phyloP scores from a whole-genome alignment of 2,329 filamentous ascomycete species.

The Penicillium sclerotiorum region DNA sequence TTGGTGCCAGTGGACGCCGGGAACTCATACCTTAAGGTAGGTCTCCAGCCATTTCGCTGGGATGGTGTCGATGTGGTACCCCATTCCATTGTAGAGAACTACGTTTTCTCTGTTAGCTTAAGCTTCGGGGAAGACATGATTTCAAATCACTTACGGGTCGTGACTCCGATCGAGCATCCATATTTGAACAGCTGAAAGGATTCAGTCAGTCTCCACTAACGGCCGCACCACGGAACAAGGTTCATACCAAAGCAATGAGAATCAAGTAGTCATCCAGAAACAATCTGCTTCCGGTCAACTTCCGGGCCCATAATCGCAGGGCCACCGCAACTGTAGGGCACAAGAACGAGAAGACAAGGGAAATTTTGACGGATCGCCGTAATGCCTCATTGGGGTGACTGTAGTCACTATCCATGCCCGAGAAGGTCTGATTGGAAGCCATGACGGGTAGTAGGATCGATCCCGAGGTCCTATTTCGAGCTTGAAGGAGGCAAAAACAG shows the following conservation, averaged over 20 bases:
- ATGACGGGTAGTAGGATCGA: constrained; percentile 11
- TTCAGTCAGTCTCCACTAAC: background rate
- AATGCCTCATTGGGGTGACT: constrained; percentile 28
- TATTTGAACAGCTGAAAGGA: constrained; percentile 30
- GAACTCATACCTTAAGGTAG: constrained; percentile 26
- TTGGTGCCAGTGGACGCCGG: no score
- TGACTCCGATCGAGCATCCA: constrained; percentile 31
- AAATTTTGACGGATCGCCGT: constrained; percentile 26
- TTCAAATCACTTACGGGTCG: constrained; percentile 22
- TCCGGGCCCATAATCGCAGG: constrained; percentile 29
- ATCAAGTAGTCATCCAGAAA: constrained; percentile 36
- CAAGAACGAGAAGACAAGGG: constrained; percentile 29
- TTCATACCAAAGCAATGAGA: constrained; percentile 28
- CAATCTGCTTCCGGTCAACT: constrained; percentile 27
- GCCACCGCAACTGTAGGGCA: constrained; percentile 29
- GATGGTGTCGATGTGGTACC: constrained; percentile 31
- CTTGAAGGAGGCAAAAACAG: constrained; percentile 13
- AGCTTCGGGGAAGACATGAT: background rate
- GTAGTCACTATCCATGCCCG: constrained; percentile 24
- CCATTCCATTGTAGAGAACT: constrained; percentile 33
- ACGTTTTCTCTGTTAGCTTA: constrained; percentile 1
- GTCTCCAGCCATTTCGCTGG: constrained; percentile 25
- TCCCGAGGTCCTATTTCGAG: background rate
- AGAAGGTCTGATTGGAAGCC: constrained; percentile 18
- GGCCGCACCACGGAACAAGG: background rate